Percentiles rank a stretch among this genome's conserved stretches.
phyloP scores from a whole-genome alignment of 2,329 filamentous ascomycete genomes.

The Aureobasidium sp. region DNA sequence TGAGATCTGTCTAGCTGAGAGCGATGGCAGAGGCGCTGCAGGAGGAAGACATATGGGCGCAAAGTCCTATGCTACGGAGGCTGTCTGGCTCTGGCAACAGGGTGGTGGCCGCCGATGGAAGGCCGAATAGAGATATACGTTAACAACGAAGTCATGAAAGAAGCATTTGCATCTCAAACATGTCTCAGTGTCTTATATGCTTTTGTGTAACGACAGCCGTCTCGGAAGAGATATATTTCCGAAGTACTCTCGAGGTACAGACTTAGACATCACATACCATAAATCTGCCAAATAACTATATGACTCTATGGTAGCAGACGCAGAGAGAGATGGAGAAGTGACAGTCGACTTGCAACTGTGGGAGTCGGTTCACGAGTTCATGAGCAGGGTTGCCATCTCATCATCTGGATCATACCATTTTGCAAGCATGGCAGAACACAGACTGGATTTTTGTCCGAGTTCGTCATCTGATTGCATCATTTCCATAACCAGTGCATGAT shows the following conservation, averaged over 20 bases:
- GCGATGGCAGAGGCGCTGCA: conserved; percentile 51
- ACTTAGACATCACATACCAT: not conserved
- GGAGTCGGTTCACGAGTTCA: too few relatives aligned
- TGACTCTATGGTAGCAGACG: not conserved
- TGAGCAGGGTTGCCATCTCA: not conserved
- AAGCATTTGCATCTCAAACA: not conserved
- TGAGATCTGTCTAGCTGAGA: conserved; percentile 68
- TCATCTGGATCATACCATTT: not conserved
- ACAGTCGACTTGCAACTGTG: not conserved
- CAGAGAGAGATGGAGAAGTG: not conserved
- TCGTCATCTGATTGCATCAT: too few relatives aligned
- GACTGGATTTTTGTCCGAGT: not conserved
- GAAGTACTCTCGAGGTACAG: not conserved
- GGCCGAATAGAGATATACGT: conserved; percentile 30
- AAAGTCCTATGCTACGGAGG: conserved; percentile 77
- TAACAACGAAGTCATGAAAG: not conserved
- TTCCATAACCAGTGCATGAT: too few relatives aligned
- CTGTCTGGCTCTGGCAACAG: conserved; percentile 78
- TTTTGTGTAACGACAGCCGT: not conserved
- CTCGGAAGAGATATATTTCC: not conserved
- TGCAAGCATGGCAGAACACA: not conserved
- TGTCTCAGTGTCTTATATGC: not conserved
- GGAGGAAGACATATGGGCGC: conserved; percentile 62
- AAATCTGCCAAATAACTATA: not conserved
- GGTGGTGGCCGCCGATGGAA: conserved; percentile 55